These are phyloP conservation scores for Aspergillus wentii DNA, from an alignment of 495 filamentous ascomycete genomes.

Conservation along the genomic window DNA sequence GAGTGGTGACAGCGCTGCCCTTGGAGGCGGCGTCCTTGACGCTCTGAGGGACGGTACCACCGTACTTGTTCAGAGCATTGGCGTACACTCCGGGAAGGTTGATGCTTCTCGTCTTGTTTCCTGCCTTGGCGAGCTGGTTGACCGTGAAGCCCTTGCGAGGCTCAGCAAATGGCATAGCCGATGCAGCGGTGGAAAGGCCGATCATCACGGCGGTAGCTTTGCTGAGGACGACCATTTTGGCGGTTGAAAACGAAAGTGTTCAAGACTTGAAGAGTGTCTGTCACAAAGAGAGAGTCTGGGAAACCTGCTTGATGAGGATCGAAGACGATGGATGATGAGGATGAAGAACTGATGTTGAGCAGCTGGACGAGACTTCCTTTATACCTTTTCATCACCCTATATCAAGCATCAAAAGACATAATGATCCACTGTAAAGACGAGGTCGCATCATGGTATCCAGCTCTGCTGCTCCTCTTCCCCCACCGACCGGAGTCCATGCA, in stretches of 20 bases:
- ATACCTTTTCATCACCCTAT: too few relatives aligned
- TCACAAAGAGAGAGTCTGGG: constrained; percentile 1
- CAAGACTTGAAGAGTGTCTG: too few relatives aligned
- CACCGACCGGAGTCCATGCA: too few relatives aligned
- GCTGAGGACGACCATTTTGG: constrained; percentile 42
- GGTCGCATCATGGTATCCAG: too few relatives aligned
- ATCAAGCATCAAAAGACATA: too few relatives aligned
- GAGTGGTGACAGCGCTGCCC: constrained; percentile 46
- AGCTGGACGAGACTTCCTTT: too few relatives aligned
- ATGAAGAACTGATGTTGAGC: too few relatives aligned
- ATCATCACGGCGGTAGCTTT: constrained; percentile 27
- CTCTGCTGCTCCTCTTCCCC: too few relatives aligned
- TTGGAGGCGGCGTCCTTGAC: constrained; percentile 41
- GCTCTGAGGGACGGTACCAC: constrained; percentile 30
- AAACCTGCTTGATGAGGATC: too few relatives aligned
- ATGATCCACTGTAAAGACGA: too few relatives aligned
- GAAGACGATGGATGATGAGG: too few relatives aligned
- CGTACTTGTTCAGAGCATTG: constrained; percentile 40
- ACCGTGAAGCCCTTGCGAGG: constrained; percentile 34
- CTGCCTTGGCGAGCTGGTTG: constrained; percentile 26
- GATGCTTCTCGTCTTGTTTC: constrained; percentile 18
- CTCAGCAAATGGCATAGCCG: constrained; percentile 26
- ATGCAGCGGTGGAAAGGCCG: constrained; percentile 25
- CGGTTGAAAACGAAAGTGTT: too few relatives aligned
- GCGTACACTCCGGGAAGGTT: constrained; percentile 40